A percentile compares a stretch with the other conserved stretches of the same genome.
Evolutionary conservation across 306 rosid genomes (phyloP).

Genomic region (Phaseolus lunatus): DNA sequence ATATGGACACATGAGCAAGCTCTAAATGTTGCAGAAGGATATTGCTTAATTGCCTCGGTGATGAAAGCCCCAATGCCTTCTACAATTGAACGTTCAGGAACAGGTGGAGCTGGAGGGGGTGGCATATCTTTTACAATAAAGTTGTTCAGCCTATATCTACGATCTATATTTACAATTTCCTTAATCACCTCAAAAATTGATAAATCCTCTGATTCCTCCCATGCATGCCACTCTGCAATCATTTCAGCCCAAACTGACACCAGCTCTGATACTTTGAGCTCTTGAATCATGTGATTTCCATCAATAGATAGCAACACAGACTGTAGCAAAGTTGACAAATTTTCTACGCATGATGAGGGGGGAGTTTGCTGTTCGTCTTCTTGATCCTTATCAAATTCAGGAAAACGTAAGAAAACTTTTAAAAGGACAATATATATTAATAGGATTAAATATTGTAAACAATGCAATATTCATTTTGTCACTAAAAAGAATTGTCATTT

Average conservation of each 20-base stretch:
- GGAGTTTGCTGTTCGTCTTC: slow-evolving; percentile 50
- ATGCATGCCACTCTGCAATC: slow-evolving; percentile 86
- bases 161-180: slow-evolving; percentile 69
- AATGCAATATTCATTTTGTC: neutral
- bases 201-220: slow-evolving; percentile 92
- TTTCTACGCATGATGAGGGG: slow-evolving; percentile 72
- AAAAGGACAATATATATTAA: neutral
- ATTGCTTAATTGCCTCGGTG: slow-evolving; percentile 74
- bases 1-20: slow-evolving; percentile 89
- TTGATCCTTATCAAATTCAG: slow-evolving; percentile 56
- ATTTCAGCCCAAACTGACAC: slow-evolving; percentile 79
- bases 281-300: slow-evolving; percentile 61
- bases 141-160: slow-evolving; percentile 56
- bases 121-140: slow-evolving; percentile 69
- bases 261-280: slow-evolving; percentile 75
- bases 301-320: slow-evolving; percentile 67
- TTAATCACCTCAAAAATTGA: slow-evolving; percentile 78
- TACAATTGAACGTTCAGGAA: slow-evolving; percentile 69
- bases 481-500: neutral
- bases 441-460: neutral
- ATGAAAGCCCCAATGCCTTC: slow-evolving; percentile 78
- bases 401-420: slow-evolving; percentile 17
- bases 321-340: slow-evolving; percentile 72
- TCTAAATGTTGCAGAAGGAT: slow-evolving; percentile 80
- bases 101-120: slow-evolving; percentile 85